Conservation (phyloP, 441 rosid genomes). For the Gossypium laxum region DNA sequence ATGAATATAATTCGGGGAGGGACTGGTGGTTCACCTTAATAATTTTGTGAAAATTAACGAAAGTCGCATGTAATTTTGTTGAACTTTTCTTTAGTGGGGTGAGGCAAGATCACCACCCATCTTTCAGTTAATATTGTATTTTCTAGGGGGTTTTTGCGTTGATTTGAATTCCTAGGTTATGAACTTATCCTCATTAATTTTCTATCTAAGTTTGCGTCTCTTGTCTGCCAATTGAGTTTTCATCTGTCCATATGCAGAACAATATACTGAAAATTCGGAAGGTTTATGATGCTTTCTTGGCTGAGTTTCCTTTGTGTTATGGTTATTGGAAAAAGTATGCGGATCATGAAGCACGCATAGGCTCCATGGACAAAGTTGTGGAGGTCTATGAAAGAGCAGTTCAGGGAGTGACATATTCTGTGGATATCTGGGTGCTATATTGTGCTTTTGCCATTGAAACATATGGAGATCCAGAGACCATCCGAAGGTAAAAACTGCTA, state of each 20-base stretch:
- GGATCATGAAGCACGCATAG: constrained; percentile 80
- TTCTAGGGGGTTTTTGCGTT: neutral
- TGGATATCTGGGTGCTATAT: constrained; percentile 88
- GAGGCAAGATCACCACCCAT: neutral
- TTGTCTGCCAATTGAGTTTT: neutral
- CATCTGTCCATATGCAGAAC: constrained; percentile 40
- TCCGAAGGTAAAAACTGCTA: constrained; percentile 65
- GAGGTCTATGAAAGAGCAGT: constrained; percentile 93
- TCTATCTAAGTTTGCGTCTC: neutral
- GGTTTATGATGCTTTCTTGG: constrained; percentile 79
- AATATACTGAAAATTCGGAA: constrained; percentile 62
- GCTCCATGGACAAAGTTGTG: constrained; percentile 81
- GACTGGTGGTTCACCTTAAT: neutral
- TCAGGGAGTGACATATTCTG: constrained; percentile 81
- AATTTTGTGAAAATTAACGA: neutral
- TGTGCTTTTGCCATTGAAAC: constrained; percentile 68
- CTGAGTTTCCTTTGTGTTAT: constrained; percentile 88
- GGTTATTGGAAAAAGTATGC: constrained; percentile 98
- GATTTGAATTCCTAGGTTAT: neutral
- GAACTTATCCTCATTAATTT: no score
- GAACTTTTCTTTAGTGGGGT: neutral
- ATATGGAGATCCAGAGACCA: constrained; percentile 85
- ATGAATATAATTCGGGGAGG: neutral
- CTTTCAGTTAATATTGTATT: neutral
- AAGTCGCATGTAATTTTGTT: neutral